Evolutionary conservation across 2,329 filamentous ascomycete species (phyloP).

Genomic region (Tolypocladium ophioglossoides): DNA sequence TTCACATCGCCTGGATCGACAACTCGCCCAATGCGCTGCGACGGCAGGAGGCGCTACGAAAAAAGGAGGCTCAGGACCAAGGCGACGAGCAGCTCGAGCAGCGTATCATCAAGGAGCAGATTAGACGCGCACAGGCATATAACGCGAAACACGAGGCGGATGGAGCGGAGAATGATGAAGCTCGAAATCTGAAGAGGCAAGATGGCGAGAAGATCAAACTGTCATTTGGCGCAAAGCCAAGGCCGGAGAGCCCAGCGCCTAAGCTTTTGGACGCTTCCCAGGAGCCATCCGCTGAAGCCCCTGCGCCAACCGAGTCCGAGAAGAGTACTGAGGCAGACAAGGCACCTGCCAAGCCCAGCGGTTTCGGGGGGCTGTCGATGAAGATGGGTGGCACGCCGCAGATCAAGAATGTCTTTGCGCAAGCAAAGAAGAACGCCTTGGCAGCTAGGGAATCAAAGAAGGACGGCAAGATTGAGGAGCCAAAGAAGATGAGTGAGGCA

Average conservation of each 20-base stretch:
- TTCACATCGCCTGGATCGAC: conserved; percentile 86
- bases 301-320: conserved; percentile 6
- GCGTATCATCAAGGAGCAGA: conserved; percentile 72
- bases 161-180: conserved; percentile 29
- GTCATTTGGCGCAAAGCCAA: conserved; percentile 46
- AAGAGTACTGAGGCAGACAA: conserved; percentile 7
- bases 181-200: conserved; percentile 43
- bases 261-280: conserved; percentile 3
- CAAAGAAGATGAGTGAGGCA: conserved; percentile 79
- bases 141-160: conserved; percentile 29
- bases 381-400: conserved; percentile 56
- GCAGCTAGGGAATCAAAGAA: conserved; percentile 48
- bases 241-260: conserved; percentile 5
- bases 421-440: conserved; percentile 59
- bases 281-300: conserved; percentile 10
- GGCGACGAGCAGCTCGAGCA: conserved; percentile 88
- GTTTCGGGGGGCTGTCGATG: conserved; percentile 41
- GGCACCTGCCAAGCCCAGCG: conserved; percentile 19
- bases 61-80: conserved; percentile 78
- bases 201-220: conserved; percentile 70
- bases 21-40: conserved; percentile 77
- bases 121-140: conserved; percentile 57
- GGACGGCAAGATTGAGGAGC: conserved; percentile 41
- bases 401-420: conserved; percentile 66
- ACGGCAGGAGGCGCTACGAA: conserved; percentile 67